phyloP scores from a whole-genome alignment of 1,139 yeast genomes.

The Geotrichum australiense region DNA sequence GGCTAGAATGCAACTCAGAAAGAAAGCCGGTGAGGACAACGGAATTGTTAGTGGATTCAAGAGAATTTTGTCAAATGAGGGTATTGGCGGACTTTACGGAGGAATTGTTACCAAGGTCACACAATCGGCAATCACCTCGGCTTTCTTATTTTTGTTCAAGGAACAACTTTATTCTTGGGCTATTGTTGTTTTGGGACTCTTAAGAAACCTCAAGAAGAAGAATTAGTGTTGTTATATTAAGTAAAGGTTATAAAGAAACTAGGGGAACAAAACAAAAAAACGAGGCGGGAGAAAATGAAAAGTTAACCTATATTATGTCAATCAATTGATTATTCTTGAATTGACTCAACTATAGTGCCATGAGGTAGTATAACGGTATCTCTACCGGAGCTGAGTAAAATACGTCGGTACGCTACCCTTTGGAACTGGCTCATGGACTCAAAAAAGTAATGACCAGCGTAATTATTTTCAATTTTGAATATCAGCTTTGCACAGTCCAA shows the following conservation, averaged over 20 bases:
- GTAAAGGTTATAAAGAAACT: neutral
- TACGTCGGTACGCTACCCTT: slow-evolving; percentile 29
- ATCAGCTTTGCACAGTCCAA: slow-evolving; percentile 28
- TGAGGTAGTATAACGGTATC: too few species aligned
- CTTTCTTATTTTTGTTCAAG: slow-evolving; percentile 83
- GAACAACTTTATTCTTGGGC: slow-evolving; percentile 54
- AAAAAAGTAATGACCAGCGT: slow-evolving; percentile 30
- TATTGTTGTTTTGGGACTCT: slow-evolving; percentile 26
- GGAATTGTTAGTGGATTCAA: slow-evolving; percentile 32
- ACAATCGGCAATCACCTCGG: slow-evolving; percentile 84
- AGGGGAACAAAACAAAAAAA: neutral
- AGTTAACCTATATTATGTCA: neutral
- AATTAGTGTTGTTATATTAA: too few species aligned
- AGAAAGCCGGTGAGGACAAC: slow-evolving; percentile 32
- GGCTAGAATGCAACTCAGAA: slow-evolving; percentile 74
- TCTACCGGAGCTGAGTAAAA: too few species aligned
- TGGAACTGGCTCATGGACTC: slow-evolving; percentile 28
- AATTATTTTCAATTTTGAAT: slow-evolving; percentile 29
- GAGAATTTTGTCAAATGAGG: slow-evolving; percentile 59
- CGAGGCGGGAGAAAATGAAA: neutral
- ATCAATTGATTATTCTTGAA: too few species aligned
- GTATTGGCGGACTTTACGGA: slow-evolving; percentile 68
- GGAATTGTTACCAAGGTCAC: slow-evolving; percentile 74
- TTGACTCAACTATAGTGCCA: too few species aligned
- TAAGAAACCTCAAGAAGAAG: slow-evolving; percentile 22